Conservation (phyloP, 345 rosid species). For the Bruguiera parviflora region DNA sequence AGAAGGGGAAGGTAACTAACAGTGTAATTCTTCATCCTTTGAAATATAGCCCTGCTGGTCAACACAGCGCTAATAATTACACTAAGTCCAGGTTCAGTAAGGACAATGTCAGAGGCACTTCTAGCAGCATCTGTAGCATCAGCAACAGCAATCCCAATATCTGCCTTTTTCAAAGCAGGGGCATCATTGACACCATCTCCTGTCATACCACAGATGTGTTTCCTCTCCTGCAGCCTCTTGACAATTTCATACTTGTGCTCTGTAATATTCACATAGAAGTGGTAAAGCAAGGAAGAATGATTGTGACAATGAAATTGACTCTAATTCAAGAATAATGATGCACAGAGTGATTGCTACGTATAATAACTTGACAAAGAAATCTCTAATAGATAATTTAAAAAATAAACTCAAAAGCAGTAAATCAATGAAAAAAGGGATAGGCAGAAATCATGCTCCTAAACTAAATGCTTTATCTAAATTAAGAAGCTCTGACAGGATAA, state of each 20-base stretch:
- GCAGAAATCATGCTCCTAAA: too few relatives aligned
- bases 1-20: constrained; percentile 36
- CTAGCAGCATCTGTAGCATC: constrained; percentile 98
- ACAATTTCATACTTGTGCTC: constrained; percentile 95
- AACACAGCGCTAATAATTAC: constrained; percentile 90
- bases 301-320: background rate
- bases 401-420: background rate
- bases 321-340: background rate
- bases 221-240: constrained; percentile 73
- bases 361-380: background rate
- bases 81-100: constrained; percentile 91
- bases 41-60: constrained; percentile 90
- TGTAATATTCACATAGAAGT: constrained; percentile 23
- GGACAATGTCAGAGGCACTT: constrained; percentile 90
- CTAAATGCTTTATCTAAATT: too few relatives aligned
- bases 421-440: background rate
- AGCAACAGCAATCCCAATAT: constrained; percentile 93
- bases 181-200: constrained; percentile 98
- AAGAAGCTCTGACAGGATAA: too few relatives aligned
- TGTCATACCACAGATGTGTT: constrained; percentile 93
- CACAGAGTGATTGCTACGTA: background rate
- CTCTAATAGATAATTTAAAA: background rate
- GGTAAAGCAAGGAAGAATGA: background rate
- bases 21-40: constrained; percentile 96
- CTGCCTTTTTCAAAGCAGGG: constrained; percentile 90